These are phyloP conservation scores for Colletotrichum incanum DNA, from an alignment of 2,329 filamentous ascomycete species.

Conservation along the genomic window DNA sequence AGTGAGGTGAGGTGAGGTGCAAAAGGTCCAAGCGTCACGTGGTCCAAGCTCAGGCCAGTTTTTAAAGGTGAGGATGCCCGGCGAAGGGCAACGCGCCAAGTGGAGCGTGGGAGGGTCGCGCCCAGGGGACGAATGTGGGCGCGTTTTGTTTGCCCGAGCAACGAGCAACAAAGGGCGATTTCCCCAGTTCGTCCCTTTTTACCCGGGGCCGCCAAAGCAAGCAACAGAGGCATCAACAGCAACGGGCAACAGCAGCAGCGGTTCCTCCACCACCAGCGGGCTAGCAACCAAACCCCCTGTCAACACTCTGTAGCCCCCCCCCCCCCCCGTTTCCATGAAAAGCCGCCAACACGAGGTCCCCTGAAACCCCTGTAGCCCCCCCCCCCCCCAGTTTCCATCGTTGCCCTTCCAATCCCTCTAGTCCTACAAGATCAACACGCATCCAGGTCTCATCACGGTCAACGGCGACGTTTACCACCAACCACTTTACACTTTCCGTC, in stretches of 20 bases:
- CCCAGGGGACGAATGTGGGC: constrained; percentile 24
- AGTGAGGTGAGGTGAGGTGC: not conserved
- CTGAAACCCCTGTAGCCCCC: no score
- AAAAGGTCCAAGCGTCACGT: constrained; percentile 11
- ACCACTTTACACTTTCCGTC: not conserved
- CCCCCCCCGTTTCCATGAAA: constrained; percentile 10
- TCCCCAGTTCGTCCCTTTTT: constrained; percentile 14
- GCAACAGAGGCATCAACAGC: constrained; percentile 7
- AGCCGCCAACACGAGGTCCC: no score
- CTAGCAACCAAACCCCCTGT: constrained; percentile 8
- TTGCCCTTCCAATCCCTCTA: constrained; percentile 40
- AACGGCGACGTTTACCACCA: not conserved
- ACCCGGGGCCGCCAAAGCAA: not conserved
- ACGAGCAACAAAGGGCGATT: constrained; percentile 26
- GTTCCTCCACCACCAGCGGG: not conserved
- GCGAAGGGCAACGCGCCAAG: constrained; percentile 10
- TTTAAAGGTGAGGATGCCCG: constrained; percentile 23
- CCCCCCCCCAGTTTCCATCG: constrained; percentile 10
- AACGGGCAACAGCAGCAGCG: not conserved
- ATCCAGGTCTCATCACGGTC: constrained; percentile 22
- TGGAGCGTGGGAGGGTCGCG: constrained; percentile 33
- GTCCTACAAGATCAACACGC: constrained; percentile 36
- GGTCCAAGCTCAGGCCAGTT: constrained; percentile 11
- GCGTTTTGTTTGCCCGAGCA: constrained; percentile 42
- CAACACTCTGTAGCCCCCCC: not conserved